These are phyloP conservation scores for Tremellales sp. DNA, from an alignment of 1,284 basidiomycete genomes.

Conservation along the genomic window DNA sequence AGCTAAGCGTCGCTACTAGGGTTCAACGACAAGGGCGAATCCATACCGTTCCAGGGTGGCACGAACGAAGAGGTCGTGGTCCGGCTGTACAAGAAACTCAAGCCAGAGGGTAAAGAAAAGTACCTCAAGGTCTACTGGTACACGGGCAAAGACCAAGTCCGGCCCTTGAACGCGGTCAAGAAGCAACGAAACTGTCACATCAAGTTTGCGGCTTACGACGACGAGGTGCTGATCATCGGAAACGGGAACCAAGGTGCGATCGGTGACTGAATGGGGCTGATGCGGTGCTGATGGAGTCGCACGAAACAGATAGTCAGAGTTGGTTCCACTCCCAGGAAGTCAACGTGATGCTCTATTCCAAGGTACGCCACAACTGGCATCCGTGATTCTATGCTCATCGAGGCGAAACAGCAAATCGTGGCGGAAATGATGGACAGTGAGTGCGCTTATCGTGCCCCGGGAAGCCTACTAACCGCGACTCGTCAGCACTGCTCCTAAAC, in stretches of 20 bases:
- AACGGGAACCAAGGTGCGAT: conserved; percentile 44
- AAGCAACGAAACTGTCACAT: conserved; percentile 76
- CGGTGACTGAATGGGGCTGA: too few species aligned
- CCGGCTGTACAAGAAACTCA: conserved; percentile 59
- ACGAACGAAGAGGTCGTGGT: conserved; percentile 73
- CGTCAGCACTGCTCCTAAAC: conserved; percentile 60
- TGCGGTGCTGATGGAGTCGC: neutral
- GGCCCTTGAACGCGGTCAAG: conserved; percentile 65
- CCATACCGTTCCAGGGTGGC: conserved; percentile 71
- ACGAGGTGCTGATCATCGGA: conserved; percentile 65
- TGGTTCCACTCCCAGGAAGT: conserved; percentile 78
- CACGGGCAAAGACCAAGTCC: conserved; percentile 63
- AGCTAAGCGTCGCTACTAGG: conserved; percentile 25
- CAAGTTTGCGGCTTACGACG: conserved; percentile 79
- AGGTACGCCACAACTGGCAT: too few species aligned
- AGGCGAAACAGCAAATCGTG: conserved; percentile 53
- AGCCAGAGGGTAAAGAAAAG: conserved; percentile 53
- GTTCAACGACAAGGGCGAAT: conserved; percentile 63
- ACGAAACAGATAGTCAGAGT: conserved; percentile 62
- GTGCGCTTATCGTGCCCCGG: neutral
- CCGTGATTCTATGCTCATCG: too few species aligned
- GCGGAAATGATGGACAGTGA: conserved; percentile 64
- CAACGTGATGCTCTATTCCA: conserved; percentile 69
- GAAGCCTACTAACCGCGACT: neutral
- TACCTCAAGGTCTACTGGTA: conserved; percentile 65